Conservation (phyloP, 331 rosid genomes). For the Phaseolus coccineus region DNA sequence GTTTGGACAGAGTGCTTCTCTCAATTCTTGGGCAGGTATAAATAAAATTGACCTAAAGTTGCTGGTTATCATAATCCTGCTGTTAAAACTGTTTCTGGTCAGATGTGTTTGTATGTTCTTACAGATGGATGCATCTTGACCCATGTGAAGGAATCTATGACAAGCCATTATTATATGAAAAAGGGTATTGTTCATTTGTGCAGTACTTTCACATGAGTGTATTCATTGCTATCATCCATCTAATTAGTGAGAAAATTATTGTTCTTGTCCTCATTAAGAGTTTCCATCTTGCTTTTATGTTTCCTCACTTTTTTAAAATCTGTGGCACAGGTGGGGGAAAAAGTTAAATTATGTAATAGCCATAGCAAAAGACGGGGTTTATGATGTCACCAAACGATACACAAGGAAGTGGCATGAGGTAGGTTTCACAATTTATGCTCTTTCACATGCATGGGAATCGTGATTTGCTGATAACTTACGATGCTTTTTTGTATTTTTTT, state of each 20-base stretch:
- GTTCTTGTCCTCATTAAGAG: slow-evolving; percentile 5
- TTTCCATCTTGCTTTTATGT: slow-evolving; percentile 38
- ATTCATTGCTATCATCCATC: slow-evolving; percentile 38
- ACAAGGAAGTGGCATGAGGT: slow-evolving; percentile 97
- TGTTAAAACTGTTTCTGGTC: slow-evolving; percentile 21
- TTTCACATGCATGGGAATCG: slow-evolving; percentile 12
- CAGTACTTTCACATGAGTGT: slow-evolving; percentile 4
- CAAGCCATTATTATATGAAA: slow-evolving; percentile 88
- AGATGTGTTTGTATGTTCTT: slow-evolving; percentile 42
- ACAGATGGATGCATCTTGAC: slow-evolving; percentile 98
- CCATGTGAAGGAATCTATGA: slow-evolving; percentile 92
- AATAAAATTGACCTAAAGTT: slow-evolving; percentile 26
- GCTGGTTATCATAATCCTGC: slow-evolving; percentile 33
- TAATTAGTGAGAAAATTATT: slow-evolving; percentile 33
- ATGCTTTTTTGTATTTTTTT: slow-evolving; percentile 29
- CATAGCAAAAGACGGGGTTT: slow-evolving; percentile 77
- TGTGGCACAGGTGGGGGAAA: slow-evolving; percentile 82
- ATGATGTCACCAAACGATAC: slow-evolving; percentile 92
- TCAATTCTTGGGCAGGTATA: slow-evolving; percentile 73
- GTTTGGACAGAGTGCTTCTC: slow-evolving; percentile 99
- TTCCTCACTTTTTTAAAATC: slow-evolving; percentile 6
- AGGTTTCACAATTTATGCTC: slow-evolving; percentile 24
- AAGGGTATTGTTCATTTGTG: slow-evolving; percentile 65
- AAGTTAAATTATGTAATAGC: slow-evolving; percentile 79
- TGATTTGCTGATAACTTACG: slow-evolving; percentile 29